Percentiles rank a stretch among this genome's conserved stretches.
Conservation (phyloP, 2,329 filamentous ascomycete genomes). For the Aureobasidium sp. region DNA sequence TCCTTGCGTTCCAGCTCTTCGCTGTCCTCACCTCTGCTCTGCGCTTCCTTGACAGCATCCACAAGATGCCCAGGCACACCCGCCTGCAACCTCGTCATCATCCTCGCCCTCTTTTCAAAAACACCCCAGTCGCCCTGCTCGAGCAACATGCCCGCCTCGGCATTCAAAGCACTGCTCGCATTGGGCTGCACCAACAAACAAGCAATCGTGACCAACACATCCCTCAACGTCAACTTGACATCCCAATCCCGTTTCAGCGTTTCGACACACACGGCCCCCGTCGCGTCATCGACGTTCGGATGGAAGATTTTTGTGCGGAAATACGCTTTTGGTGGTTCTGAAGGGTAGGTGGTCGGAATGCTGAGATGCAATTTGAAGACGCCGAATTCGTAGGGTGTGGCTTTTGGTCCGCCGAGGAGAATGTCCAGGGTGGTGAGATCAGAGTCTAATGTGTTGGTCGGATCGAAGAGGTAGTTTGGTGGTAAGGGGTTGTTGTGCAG, state of each 20-base stretch:
- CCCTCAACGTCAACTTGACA: conserved; percentile 48
- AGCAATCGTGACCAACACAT: conserved; percentile 54
- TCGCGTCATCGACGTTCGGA: conserved; percentile 57
- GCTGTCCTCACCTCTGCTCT: conserved; percentile 46
- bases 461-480: conserved; percentile 55
- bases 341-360: conserved; percentile 52
- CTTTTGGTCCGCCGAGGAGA: conserved; percentile 52
- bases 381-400: conserved; percentile 53
- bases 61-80: conserved; percentile 42
- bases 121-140: conserved; percentile 47
- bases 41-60: conserved; percentile 46
- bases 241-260: conserved; percentile 60
- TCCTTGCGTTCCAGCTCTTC: conserved; percentile 17
- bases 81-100: conserved; percentile 59
- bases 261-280: conserved; percentile 57
- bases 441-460: conserved; percentile 34
- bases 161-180: conserved; percentile 57
- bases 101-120: conserved; percentile 50
- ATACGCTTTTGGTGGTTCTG: conserved; percentile 48
- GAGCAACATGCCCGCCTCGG: conserved; percentile 51
- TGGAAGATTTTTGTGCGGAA: conserved; percentile 59
- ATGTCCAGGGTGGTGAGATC: conserved; percentile 53
- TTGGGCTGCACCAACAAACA: conserved; percentile 59
- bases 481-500: conserved; percentile 51
- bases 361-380: conserved; percentile 54